phyloP scores from a whole-genome alignment of 257 asterid species.

The Cruciata laevipes region DNA sequence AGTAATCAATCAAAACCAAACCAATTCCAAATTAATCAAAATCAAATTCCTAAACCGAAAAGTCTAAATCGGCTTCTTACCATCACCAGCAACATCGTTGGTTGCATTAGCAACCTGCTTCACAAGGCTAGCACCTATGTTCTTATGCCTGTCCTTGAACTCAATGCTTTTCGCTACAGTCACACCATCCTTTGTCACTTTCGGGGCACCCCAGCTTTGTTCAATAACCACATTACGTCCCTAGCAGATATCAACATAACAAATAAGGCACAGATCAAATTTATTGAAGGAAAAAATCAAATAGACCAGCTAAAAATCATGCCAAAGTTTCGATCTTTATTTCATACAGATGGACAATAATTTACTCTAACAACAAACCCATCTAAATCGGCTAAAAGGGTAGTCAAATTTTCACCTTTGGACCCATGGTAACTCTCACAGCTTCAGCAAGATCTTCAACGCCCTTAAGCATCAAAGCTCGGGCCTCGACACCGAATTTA shows the following conservation, averaged over 20 bases:
- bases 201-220: slow-evolving; percentile 99
- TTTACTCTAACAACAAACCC: neutral
- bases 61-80: slow-evolving; percentile 41
- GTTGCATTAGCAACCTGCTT: slow-evolving; percentile 99
- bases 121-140: slow-evolving; percentile 93
- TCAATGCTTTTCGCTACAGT: slow-evolving; percentile 96
- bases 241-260: slow-evolving; percentile 25
- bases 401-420: slow-evolving; percentile 31
- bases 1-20: neutral
- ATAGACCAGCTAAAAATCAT: neutral
- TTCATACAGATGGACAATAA: neutral
- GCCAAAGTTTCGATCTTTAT: neutral
- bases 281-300: neutral
- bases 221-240: slow-evolving; percentile 95
- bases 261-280: neutral
- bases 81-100: slow-evolving; percentile 96
- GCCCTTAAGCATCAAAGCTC: slow-evolving; percentile 53
- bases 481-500: slow-evolving; percentile 58
- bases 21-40: neutral
- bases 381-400: neutral
- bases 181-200: slow-evolving; percentile 97
- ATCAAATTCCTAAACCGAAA: neutral
- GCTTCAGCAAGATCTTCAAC: slow-evolving; percentile 63
- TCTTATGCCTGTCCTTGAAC: slow-evolving; percentile 78
- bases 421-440: slow-evolving; percentile 63